A percentile compares a stretch with the other conserved stretches of the same genome.
phyloP scores from a whole-genome alignment of 2,329 filamentous ascomycete genomes.

The Tolypocladium amazonense region DNA sequence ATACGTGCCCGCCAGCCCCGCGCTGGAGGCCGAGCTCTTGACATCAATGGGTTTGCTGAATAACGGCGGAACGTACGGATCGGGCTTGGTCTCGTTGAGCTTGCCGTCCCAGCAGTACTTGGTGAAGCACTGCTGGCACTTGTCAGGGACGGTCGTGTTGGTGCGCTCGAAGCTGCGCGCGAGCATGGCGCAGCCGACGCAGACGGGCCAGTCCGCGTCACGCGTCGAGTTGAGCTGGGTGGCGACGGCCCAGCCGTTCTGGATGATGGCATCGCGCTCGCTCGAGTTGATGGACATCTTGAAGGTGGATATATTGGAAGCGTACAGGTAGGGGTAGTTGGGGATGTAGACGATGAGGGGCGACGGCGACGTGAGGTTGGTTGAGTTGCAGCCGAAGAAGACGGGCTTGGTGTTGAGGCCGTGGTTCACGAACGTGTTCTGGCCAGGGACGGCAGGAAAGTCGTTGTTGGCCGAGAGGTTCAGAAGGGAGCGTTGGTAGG shows the following conservation, averaged over 20 bases:
- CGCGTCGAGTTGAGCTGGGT: slow-evolving; percentile 74
- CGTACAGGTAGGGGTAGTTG: slow-evolving; percentile 60
- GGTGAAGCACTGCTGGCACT: slow-evolving; percentile 67
- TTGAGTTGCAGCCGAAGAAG: slow-evolving; percentile 55
- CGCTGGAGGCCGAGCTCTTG: slow-evolving; percentile 12
- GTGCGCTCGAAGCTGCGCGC: slow-evolving; percentile 66
- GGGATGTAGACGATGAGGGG: slow-evolving; percentile 83
- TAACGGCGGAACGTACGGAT: slow-evolving; percentile 17
- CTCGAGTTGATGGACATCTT: slow-evolving; percentile 49
- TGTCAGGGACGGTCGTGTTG: slow-evolving; percentile 53
- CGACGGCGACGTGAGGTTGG: slow-evolving; percentile 37
- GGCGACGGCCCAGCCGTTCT: slow-evolving; percentile 75
- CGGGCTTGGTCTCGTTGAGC: slow-evolving; percentile 21
- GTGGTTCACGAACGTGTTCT: slow-evolving; percentile 43
- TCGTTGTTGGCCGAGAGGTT: slow-evolving; percentile 41
- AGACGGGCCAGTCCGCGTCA: slow-evolving; percentile 67
- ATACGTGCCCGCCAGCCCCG: background rate
- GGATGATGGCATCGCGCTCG: slow-evolving; percentile 69
- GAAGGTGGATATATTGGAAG: slow-evolving; percentile 75
- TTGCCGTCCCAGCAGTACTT: slow-evolving; percentile 94
- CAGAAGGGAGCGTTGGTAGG: slow-evolving; percentile 41
- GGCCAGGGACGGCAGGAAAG: slow-evolving; percentile 48
- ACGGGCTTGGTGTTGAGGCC: slow-evolving; percentile 48
- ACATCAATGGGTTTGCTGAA: slow-evolving; percentile 15
- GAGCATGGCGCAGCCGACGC: slow-evolving; percentile 81